A percentile compares a stretch with the other conserved stretches of the same genome.
Evolutionary conservation across 2,329 filamentous ascomycete species (phyloP).

Genomic region (Alternaria alternata): DNA sequence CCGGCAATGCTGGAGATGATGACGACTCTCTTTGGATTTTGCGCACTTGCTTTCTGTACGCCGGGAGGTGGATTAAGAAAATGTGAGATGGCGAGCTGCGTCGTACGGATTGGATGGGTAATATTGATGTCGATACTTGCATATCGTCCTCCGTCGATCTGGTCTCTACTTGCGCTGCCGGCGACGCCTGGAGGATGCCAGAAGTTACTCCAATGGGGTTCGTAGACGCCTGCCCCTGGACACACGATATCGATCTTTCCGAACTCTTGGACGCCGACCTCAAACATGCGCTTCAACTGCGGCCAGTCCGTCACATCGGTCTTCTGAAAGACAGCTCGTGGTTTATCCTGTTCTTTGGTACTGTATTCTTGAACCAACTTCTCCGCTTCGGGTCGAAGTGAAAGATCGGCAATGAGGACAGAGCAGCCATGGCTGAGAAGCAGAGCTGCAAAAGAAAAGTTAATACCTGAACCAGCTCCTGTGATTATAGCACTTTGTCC

Average conservation of each 20-base stretch:
- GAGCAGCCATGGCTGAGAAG: conserved; percentile 57
- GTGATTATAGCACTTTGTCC: conserved; percentile 60
- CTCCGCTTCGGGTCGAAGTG: conserved; percentile 58
- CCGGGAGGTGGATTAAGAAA: conserved; percentile 51
- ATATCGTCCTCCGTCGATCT: conserved; percentile 35
- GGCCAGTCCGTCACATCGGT: conserved; percentile 54
- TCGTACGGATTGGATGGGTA: conserved; percentile 57
- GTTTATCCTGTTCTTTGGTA: conserved; percentile 22
- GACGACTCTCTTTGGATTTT: conserved; percentile 57
- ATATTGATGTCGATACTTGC: conserved; percentile 57
- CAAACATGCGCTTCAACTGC: conserved; percentile 47
- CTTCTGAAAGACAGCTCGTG: conserved; percentile 54
- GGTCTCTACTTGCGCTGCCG: conserved; percentile 44
- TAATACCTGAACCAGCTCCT: conserved; percentile 60
- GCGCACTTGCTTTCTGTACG: conserved; percentile 40
- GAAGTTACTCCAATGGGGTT: conserved; percentile 58
- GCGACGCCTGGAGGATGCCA: conserved; percentile 56
- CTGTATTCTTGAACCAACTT: conserved; percentile 48
- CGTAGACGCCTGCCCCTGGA: conserved; percentile 60
- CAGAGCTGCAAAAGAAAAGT: conserved; percentile 55
- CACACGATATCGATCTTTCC: conserved; percentile 56
- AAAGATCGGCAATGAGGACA: conserved; percentile 59
- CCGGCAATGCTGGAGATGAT: conserved; percentile 57
- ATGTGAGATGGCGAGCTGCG: conserved; percentile 57
- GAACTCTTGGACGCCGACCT: conserved; percentile 39